A percentile compares a stretch with the other conserved stretches of the same genome.
phyloP scores from a whole-genome alignment of 176 grass and related monocot species.

The Musa troglodytarum region DNA sequence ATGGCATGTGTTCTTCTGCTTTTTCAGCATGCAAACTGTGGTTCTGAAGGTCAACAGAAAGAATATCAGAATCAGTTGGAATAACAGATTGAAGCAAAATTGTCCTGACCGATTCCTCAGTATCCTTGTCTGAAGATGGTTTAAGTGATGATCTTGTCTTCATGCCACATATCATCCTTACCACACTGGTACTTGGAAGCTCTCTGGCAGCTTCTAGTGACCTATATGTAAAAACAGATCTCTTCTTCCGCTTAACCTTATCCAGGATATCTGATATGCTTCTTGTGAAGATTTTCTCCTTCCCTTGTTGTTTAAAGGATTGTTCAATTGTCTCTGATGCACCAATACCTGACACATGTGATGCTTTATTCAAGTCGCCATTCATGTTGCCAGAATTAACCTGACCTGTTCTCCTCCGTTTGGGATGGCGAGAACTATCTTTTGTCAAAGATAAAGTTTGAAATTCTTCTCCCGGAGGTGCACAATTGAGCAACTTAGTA shows the following conservation, averaged over 20 bases:
- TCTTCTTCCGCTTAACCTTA: constrained; percentile 24
- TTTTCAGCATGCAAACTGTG: constrained; percentile 14
- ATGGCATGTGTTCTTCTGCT: constrained; percentile 7
- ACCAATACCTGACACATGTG: constrained; percentile 9
- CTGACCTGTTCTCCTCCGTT: constrained; percentile 39
- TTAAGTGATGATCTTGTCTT: neutral
- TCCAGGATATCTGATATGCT: constrained; percentile 30
- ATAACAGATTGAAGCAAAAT: neutral
- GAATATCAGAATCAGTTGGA: neutral
- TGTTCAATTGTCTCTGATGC: constrained; percentile 25
- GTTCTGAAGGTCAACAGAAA: constrained; percentile 6
- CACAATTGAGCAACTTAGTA: neutral
- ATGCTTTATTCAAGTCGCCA: constrained; percentile 29
- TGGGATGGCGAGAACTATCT: constrained; percentile 35
- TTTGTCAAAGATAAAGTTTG: constrained; percentile 18
- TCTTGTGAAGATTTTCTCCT: constrained; percentile 12
- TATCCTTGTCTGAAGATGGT: neutral
- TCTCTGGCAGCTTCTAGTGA: constrained; percentile 6
- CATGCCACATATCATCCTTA: neutral
- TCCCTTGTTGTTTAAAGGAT: constrained; percentile 15
- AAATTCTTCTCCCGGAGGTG: constrained; percentile 13
- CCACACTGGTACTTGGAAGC: neutral
- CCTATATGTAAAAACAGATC: constrained; percentile 22
- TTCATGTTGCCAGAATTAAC: constrained; percentile 29
- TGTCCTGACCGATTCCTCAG: neutral